Evolutionary conservation across 495 filamentous ascomycete genomes (phyloP), one percentile per base, ranked within the genome.

Genomic region (Chaetomium cochliodes): DNA sequence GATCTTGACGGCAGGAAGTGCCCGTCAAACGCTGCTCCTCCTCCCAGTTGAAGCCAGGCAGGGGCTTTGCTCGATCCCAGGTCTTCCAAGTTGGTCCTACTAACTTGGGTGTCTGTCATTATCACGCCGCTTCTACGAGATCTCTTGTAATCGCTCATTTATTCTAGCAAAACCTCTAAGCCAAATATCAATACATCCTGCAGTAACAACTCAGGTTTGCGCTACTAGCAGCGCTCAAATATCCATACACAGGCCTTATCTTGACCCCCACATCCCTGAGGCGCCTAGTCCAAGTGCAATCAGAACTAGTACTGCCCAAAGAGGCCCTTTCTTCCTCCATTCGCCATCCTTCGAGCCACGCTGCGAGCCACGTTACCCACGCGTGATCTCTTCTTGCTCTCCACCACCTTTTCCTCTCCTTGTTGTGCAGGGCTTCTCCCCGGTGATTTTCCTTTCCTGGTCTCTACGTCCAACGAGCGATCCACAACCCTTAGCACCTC

Each of bases 1-100:
- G 37, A 55, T 23, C 11, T 56, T 13, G 63, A 65, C 59, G 63
- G 57, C 7, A 3, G 12, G 0, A 11, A 3, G 5, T 59, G 57
- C 42, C 57, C 53, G n/a, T 15, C 57, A 3, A 26, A 30, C 4
- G 3, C 25, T 8, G 33, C n/a, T n/a, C n/a, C n/a, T n/a, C n/a
- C n/a, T n/a, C n/a, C 25, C 18, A 5, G 30, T 7, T 30, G 25
- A 26, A 23, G 49, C 11, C 46, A 50, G 46, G 16, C 46, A 6
- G 46, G 44, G n/a, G 49, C 16, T 18, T 26, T 52, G 50, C 8
- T 28, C 18, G 46, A 50, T 20, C 8, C 20, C 1, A 20, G n/a
- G 46, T 23, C n/a, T 3, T 11, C 8, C 16, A 20, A 8, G 46
- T 18, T 50, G 6, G 8, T 5, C 46, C 2, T 18, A 20, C 46